Conservation (phyloP, 257 asterid species). For the Nicotiana attenuata region DNA sequence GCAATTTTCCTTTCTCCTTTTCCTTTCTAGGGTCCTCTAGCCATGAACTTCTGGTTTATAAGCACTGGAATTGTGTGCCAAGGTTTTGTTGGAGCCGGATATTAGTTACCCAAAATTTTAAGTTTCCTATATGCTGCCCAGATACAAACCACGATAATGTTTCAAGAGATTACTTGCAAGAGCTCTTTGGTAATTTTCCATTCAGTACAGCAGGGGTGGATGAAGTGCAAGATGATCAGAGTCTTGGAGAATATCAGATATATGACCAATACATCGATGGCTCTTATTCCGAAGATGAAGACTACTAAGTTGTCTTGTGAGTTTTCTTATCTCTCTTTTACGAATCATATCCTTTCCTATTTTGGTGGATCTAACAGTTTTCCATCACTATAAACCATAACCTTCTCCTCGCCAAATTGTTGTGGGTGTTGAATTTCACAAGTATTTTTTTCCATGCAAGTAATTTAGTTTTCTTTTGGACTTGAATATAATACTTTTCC, state of each 20-base stretch:
- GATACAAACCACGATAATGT: constrained; percentile 56
- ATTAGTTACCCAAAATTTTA: neutral
- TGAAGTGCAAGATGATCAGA: constrained; percentile 35
- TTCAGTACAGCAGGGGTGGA: constrained; percentile 33
- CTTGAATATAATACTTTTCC: neutral
- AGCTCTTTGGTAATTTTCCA: constrained; percentile 77
- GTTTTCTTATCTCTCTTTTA: neutral
- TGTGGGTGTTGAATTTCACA: neutral
- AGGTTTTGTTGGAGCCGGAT: constrained; percentile 4
- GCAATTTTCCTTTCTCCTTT: neutral
- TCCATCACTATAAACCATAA: neutral
- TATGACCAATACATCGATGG: constrained; percentile 63
- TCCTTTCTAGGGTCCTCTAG: neutral
- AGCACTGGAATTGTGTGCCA: neutral
- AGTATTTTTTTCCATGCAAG: neutral
- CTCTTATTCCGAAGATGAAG: constrained; percentile 53
- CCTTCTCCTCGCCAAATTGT: neutral
- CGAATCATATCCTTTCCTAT: neutral
- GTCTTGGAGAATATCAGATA: constrained; percentile 62
- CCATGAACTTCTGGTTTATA: neutral
- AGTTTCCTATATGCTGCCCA: constrained; percentile 40
- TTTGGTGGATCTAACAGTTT: neutral
- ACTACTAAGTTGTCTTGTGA: constrained; percentile 21
- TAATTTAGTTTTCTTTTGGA: neutral
- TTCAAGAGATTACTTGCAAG: constrained; percentile 70